A percentile compares a stretch with the other conserved stretches of the same genome.
phyloP scores from a whole-genome alignment of 257 asterid genomes.

The Scutellaria minor region DNA sequence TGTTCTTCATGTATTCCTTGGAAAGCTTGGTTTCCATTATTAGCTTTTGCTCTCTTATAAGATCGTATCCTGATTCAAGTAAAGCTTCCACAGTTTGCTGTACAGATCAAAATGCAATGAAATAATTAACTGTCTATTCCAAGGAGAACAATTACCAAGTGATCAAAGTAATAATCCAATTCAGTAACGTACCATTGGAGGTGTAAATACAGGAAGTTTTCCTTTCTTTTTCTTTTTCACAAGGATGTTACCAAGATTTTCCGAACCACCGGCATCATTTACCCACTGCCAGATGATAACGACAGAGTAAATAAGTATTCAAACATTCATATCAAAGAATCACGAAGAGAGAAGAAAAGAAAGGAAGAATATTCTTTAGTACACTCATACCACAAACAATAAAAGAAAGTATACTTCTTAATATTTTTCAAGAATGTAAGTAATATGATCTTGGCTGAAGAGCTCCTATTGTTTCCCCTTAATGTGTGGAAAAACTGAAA shows the following conservation, averaged over 20 bases:
- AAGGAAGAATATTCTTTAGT: background rate
- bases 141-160: background rate
- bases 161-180: conserved; percentile 19
- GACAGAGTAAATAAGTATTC: background rate
- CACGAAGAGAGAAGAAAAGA: background rate
- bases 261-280: conserved; percentile 79
- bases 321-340: conserved; percentile 5
- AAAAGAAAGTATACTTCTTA: background rate
- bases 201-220: conserved; percentile 74
- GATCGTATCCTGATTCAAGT: conserved; percentile 80
- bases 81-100: conserved; percentile 89
- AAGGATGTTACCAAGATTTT: conserved; percentile 69
- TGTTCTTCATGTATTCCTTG: conserved; percentile 94
- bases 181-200: conserved; percentile 70
- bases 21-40: conserved; percentile 79
- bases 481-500: background rate
- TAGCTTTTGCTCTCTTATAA: conserved; percentile 75
- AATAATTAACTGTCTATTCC: background rate
- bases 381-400: too few relatives aligned
- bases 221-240: conserved; percentile 70
- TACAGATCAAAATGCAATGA: conserved; percentile 24
- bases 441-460: too few relatives aligned
- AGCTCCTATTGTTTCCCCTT: background rate
- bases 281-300: conserved; percentile 61
- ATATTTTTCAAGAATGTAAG: too few relatives aligned